Evolutionary conservation across 768 basidiomycete species (phyloP), one percentile per base, ranked within the genome.

Genomic region (Mrakia gelida): DNA sequence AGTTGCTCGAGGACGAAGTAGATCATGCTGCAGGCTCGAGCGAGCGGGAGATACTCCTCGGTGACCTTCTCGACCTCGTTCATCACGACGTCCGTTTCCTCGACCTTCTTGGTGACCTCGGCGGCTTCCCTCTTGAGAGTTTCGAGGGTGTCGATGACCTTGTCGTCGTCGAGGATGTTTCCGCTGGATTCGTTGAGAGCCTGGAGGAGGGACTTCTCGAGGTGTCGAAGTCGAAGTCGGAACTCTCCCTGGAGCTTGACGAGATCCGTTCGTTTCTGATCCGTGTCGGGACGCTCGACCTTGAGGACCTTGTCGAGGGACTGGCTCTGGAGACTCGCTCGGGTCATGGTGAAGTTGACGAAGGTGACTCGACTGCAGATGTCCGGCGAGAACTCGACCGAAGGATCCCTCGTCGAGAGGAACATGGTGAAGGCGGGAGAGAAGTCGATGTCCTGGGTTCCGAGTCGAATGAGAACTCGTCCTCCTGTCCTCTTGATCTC

Each of bases 401-500:
- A 96, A 2, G 97, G 95, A 84, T 99, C 95, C 30, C 97, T 87
- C 16, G 97, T 99, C 2, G 96, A 93, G 63, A 99, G 88, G 89
- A 99, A 99, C 94, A 99, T 95, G 8, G 94, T 97, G 88, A 99
- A 99, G n/a, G 97, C 91, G 9, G 97, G 97, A 0, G 97, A 99
- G 84, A 98, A 98, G 84, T 99, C 97, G 84, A 99, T 98, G 81
- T 99, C 97, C 86, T 99, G 97, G 83, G 88, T 98, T 6, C 97
- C 96, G 30, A 98, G 87, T 54, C 97, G 93, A 80, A 99, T 97
- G 59, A 98, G 89, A 21, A 98, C 95, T 84, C 97, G 94, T 62
- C 97, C 97, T 62, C 97, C 97, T 2, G 97, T 97, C 38, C 95
- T 89, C 54, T 95, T 89, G 72, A 98, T 93, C 85, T 99, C 97